Percentiles rank a stretch among this genome's conserved stretches.
Evolutionary conservation across 768 basidiomycete species (phyloP).

Genomic region (Tricholoma sp.): DNA sequence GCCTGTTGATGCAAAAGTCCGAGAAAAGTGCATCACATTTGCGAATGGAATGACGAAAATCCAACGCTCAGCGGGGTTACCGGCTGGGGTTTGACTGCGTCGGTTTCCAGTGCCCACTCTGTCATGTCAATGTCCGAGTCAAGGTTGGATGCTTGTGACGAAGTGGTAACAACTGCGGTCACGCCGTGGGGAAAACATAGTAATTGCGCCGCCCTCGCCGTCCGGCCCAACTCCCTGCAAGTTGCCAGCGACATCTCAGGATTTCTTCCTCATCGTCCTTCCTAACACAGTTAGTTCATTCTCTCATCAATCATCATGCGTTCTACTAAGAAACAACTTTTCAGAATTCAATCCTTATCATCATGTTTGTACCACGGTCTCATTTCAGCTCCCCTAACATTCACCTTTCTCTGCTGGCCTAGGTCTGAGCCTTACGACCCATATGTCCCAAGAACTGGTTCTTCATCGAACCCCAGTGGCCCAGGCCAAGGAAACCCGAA

Average conservation of each 20-base stretch:
- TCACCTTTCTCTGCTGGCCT: constrained; percentile 7
- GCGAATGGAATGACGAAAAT: too few species aligned
- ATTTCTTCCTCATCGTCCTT: constrained; percentile 29
- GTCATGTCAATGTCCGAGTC: too few species aligned
- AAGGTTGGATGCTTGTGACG: too few species aligned
- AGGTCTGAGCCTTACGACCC: constrained; percentile 99
- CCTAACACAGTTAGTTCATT: constrained; percentile 33
- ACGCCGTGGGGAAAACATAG: constrained; percentile 28
- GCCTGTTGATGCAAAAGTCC: too few species aligned
- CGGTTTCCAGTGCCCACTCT: too few species aligned
- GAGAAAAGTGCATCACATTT: too few species aligned
- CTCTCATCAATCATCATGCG: neutral
- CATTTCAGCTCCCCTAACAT: constrained; percentile 6
- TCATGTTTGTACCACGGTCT: constrained; percentile 30
- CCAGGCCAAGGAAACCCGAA: constrained; percentile 63
- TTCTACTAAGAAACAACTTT: too few species aligned
- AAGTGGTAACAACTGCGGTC: constrained; percentile 8
- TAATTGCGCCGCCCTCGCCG: constrained; percentile 10
- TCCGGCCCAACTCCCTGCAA: constrained; percentile 18
- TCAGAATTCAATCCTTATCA: constrained; percentile 26
- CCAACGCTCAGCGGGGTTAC: too few species aligned
- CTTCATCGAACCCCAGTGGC: constrained; percentile 49
- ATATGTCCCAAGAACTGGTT: constrained; percentile 85
- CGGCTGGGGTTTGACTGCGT: too few species aligned
- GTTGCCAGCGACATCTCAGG: constrained; percentile 17